Conservation (phyloP, 768 basidiomycete species). For the Pulveroboletus ravenelii region DNA sequence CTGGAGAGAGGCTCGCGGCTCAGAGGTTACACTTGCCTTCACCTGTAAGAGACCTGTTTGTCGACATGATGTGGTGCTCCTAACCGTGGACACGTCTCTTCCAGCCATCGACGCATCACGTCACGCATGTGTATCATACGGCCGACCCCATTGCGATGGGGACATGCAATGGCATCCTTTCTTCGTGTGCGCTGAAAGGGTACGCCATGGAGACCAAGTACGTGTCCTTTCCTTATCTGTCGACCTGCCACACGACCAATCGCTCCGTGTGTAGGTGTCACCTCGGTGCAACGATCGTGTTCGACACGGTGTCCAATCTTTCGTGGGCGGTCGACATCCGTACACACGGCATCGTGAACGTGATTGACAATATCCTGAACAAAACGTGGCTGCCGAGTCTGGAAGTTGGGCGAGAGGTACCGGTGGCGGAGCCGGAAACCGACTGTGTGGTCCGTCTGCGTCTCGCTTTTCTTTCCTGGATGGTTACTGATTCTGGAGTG, state of each 20-base stretch:
- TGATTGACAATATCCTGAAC: slow-evolving; percentile 70
- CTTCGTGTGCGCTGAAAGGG: slow-evolving; percentile 80
- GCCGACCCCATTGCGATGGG: slow-evolving; percentile 95
- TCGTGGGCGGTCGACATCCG: slow-evolving; percentile 84
- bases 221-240: slow-evolving; percentile 14
- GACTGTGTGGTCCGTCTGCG: slow-evolving; percentile 68
- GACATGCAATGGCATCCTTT: slow-evolving; percentile 75
- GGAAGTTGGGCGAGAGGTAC: slow-evolving; percentile 62
- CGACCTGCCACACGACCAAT: not conserved
- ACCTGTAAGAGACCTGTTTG: slow-evolving; percentile 47
- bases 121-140: slow-evolving; percentile 91
- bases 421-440: slow-evolving; percentile 45
- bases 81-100: not conserved
- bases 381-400: slow-evolving; percentile 66
- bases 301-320: slow-evolving; percentile 85
- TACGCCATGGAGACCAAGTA: slow-evolving; percentile 82
- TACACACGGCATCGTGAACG: slow-evolving; percentile 70
- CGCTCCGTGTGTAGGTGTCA: slow-evolving; percentile 55
- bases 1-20: slow-evolving; percentile 81
- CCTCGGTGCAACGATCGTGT: slow-evolving; percentile 78
- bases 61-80: not conserved
- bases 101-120: slow-evolving; percentile 68
- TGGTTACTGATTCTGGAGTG: not conserved
- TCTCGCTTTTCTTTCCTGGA: not conserved
- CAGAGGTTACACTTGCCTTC: slow-evolving; percentile 78